Evolutionary conservation across 2,329 filamentous ascomycete genomes (phyloP), one percentile per base, ranked within the genome.

Genomic region (Coniochaeta sp.): DNA sequence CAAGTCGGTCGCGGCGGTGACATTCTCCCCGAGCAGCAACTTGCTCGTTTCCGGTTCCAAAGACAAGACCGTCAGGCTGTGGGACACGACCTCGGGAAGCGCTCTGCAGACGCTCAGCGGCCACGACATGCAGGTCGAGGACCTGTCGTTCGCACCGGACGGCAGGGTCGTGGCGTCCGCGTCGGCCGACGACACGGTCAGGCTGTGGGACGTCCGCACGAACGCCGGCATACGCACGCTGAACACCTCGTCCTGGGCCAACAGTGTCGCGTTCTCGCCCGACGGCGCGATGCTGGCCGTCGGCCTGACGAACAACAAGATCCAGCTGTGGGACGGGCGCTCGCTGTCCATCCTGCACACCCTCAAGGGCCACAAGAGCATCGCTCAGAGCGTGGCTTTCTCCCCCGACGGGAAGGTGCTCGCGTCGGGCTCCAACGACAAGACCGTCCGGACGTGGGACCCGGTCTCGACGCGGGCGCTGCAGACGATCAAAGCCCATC

Each of bases 21-120:
- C 58, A 16, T 59, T 57, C 36, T 57, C 60, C 17, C 14, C 26
- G 24, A 57, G 42, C n/a, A 50, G 22, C 12, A 17, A 7, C n/a
- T 26, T 57, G 4, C 7, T 61, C 22, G 57, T 57, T 2, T 61
- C 60, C n/a, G 57, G 60, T 10, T 61, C 57, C n/a, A 38, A 61
- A 40, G 60, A 61, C 26, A 38, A 10, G 36, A 57, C 52, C 5
- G 40, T 59, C n/a, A 22, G 38, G 26, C 30, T 61, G 8, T 61
- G 60, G 60, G 57, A 61, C 26, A 50, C 54, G 3, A 34, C 26
- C 26, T 57, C 26, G 19, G 60, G 57, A 7, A 30, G n/a, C 17
- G 8, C 19, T n/a, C 19, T 36, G 4, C 47, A 57, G 10, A 58
- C 44, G 2, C 55, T 62, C 16, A 8, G 5, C 14, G 58, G 24